phyloP scores from a whole-genome alignment of 495 filamentous ascomycete genomes.

The Penicillium cinerascens region DNA sequence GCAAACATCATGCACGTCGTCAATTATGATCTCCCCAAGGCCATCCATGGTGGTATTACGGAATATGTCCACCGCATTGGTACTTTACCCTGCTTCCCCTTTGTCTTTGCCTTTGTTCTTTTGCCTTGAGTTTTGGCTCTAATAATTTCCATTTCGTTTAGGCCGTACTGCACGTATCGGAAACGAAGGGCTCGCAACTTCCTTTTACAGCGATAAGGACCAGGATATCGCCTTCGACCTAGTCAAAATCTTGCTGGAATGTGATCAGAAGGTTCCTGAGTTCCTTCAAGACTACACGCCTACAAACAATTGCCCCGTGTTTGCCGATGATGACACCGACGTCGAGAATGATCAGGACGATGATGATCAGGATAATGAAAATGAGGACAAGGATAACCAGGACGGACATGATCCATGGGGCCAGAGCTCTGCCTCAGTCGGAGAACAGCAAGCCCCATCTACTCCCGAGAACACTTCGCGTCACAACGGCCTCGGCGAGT shows the following conservation, averaged over 20 bases:
- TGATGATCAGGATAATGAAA: background rate
- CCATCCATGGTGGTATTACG: slow-evolving; percentile 74
- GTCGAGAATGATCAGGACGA: slow-evolving; percentile 36
- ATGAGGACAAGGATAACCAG: slow-evolving; percentile 4
- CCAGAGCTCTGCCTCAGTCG: background rate
- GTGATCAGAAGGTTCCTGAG: slow-evolving; percentile 71
- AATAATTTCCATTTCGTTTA: slow-evolving; percentile 23
- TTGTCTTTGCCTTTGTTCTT: background rate
- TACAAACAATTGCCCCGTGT: slow-evolving; percentile 46
- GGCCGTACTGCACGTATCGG: slow-evolving; percentile 94
- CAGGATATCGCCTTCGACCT: slow-evolving; percentile 64
- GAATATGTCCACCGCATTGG: slow-evolving; percentile 95
- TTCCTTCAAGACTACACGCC: slow-evolving; percentile 68
- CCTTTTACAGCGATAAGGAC: slow-evolving; percentile 78
- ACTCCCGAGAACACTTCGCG: background rate
- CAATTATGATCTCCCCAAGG: slow-evolving; percentile 81
- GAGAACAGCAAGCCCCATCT: too few relatives aligned
- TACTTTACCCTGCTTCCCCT: slow-evolving; percentile 32
- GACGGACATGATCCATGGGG: background rate
- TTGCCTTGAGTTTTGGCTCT: background rate
- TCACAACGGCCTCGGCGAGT: background rate
- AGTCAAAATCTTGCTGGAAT: slow-evolving; percentile 76
- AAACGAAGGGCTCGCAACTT: slow-evolving; percentile 78
- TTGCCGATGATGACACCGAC: slow-evolving; percentile 64
- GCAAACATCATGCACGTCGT: slow-evolving; percentile 83